A percentile compares a stretch with the other conserved stretches of the same genome.
Evolutionary conservation across 2,329 filamentous ascomycete genomes (phyloP).

Genomic region (Xylariaceae sp.): DNA sequence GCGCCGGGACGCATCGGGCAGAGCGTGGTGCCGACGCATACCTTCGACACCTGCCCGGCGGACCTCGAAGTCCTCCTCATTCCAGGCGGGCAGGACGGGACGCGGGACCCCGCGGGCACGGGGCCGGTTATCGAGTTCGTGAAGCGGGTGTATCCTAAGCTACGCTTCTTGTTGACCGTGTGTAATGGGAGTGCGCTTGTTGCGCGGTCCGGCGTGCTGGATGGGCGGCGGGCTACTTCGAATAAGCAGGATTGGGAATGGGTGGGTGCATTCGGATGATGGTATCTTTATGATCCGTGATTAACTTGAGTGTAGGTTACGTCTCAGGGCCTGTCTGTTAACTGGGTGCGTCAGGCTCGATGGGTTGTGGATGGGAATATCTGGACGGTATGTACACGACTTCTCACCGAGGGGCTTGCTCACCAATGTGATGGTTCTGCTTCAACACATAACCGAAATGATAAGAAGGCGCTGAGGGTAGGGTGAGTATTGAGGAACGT

Average conservation of each 20-base stretch:
- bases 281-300: background rate
- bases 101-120: constrained; percentile 34
- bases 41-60: constrained; percentile 48
- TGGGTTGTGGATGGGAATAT: constrained; percentile 64
- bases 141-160: constrained; percentile 39
- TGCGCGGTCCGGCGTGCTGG: constrained; percentile 55
- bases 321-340: constrained; percentile 45
- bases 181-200: constrained; percentile 62
- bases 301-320: constrained; percentile 30
- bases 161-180: constrained; percentile 58
- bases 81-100: constrained; percentile 55
- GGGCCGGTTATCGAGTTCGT: constrained; percentile 44
- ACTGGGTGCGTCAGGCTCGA: constrained; percentile 59
- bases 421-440: background rate
- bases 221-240: constrained; percentile 59
- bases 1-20: constrained; percentile 35
- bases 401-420: too few species aligned
- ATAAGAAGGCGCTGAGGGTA: background rate
- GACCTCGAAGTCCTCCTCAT: constrained; percentile 62
- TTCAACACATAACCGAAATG: background rate
- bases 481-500: too few species aligned
- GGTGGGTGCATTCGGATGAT: constrained; percentile 31
- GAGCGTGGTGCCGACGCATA: constrained; percentile 42
- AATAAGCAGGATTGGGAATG: constrained; percentile 58
- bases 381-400: constrained; percentile 54